These are phyloP conservation scores for Capsicum baccatum DNA, from an alignment of 257 asterid genomes.

Conservation along the genomic window DNA sequence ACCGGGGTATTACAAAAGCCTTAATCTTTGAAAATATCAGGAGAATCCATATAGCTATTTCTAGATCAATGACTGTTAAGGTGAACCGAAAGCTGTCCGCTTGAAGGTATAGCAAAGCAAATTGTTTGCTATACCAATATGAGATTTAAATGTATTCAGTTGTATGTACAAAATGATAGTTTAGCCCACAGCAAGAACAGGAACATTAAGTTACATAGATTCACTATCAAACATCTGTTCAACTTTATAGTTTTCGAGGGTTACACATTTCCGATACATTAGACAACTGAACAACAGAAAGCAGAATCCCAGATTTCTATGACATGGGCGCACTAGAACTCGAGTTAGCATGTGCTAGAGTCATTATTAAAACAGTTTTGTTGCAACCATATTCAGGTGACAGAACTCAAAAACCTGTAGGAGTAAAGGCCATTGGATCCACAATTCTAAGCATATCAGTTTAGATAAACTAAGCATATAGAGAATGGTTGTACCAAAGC, in stretches of 20 bases:
- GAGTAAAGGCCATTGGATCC: not conserved
- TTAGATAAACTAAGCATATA: not conserved
- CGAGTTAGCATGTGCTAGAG: not conserved
- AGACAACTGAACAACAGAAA: not conserved
- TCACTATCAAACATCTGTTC: not conserved
- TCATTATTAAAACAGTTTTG: no score
- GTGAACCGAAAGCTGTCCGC: no score
- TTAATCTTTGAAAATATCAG: no score
- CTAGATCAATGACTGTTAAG: no score
- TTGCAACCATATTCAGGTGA: no score
- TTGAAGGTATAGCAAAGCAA: no score
- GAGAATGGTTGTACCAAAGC: not conserved
- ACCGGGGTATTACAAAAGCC: no score
- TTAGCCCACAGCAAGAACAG: not conserved
- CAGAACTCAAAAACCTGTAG: not conserved
- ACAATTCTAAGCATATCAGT: not conserved
- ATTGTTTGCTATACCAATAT: no score
- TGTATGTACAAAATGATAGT: not conserved
- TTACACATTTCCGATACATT: not conserved
- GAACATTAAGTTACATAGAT: not conserved
- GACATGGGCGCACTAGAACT: no score
- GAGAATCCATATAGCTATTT: no score
- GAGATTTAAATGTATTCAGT: no score
- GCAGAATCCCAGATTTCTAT: not conserved
- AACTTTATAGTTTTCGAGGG: not conserved